A percentile compares a stretch with the other conserved stretches of the same genome.
phyloP scores from a whole-genome alignment of 2,329 filamentous ascomycete genomes.

The Paraphoma sp. region DNA sequence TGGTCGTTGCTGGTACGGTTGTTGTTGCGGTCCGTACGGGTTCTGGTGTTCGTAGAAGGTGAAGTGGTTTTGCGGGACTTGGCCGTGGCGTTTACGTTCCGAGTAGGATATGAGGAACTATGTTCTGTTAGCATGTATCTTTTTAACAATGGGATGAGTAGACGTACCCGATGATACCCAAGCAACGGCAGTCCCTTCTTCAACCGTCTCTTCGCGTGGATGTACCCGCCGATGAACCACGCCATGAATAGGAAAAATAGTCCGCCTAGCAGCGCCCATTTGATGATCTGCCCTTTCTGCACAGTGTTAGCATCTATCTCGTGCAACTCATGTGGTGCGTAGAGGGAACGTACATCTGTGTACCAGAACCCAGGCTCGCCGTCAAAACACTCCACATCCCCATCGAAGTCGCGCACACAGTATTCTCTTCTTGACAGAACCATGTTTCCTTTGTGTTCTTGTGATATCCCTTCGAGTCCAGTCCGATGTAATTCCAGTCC shows the following conservation, averaged over 20 bases:
- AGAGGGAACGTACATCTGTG: conserved; percentile 29
- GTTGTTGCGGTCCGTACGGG: conserved; percentile 15
- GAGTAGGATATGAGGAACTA: conserved; percentile 53
- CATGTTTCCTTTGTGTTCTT: conserved; percentile 21
- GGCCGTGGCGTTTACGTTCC: conserved; percentile 43
- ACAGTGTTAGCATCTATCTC: too few species aligned
- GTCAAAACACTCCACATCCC: conserved; percentile 32
- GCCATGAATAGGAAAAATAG: conserved; percentile 65
- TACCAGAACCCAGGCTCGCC: conserved; percentile 44
- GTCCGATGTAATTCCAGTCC: too few species aligned
- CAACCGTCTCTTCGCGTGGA: conserved; percentile 72
- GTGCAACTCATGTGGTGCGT: too few species aligned
- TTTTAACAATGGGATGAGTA: not conserved
- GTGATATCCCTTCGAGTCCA: too few species aligned
- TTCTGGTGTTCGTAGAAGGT: conserved; percentile 46
- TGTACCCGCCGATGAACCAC: conserved; percentile 72
- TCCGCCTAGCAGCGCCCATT: conserved; percentile 72
- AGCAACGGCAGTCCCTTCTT: conserved; percentile 70
- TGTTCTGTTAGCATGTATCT: not conserved
- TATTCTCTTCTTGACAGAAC: conserved; percentile 31
- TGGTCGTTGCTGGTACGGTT: conserved; percentile 31
- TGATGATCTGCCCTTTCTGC: conserved; percentile 69
- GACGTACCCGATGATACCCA: conserved; percentile 66
- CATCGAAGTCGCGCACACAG: conserved; percentile 33
- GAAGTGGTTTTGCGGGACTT: conserved; percentile 46